These are phyloP conservation scores for Arthroderma sp. DNA, from an alignment of 2,329 filamentous ascomycete species.

Conservation along the genomic window DNA sequence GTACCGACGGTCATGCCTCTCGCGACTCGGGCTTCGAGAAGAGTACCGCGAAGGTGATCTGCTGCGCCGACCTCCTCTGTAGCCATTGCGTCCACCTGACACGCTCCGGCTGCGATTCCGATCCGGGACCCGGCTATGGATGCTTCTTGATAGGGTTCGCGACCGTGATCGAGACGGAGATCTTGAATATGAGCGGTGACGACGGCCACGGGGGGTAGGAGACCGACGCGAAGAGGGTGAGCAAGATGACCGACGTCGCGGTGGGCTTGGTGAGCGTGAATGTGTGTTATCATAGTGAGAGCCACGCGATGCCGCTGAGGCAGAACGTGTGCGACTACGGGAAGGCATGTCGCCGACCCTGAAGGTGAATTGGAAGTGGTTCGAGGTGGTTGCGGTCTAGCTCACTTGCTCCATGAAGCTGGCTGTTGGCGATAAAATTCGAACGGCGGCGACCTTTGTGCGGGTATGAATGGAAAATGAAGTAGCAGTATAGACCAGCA, in stretches of 20 bases:
- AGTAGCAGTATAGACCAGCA: no score
- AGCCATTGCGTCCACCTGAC: slow-evolving; percentile 14
- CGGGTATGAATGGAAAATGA: no score
- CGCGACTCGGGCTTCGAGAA: slow-evolving; percentile 26
- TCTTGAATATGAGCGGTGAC: slow-evolving; percentile 11
- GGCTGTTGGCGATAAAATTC: background rate
- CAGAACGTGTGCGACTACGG: slow-evolving; percentile 2
- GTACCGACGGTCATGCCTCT: slow-evolving; percentile 26
- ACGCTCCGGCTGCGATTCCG: background rate
- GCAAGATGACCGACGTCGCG: slow-evolving; percentile 11
- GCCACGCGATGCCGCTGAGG: background rate
- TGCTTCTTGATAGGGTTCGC: slow-evolving; percentile 1
- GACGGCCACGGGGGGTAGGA: slow-evolving; percentile 13
- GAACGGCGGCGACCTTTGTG: no score
- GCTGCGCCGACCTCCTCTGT: slow-evolving; percentile 10
- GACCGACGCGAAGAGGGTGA: slow-evolving; percentile 17
- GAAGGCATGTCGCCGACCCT: slow-evolving; percentile 1
- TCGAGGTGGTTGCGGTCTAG: background rate
- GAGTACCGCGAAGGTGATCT: slow-evolving; percentile 12
- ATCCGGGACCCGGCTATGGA: background rate
- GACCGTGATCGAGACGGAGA: slow-evolving; percentile 6
- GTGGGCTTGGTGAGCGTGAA: background rate
- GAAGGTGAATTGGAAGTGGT: background rate
- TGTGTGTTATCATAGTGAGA: background rate
- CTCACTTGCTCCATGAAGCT: background rate